A percentile compares a stretch with the other conserved stretches of the same genome.
phyloP scores from a whole-genome alignment of 345 rosid genomes.

The Bruguiera parviflora region DNA sequence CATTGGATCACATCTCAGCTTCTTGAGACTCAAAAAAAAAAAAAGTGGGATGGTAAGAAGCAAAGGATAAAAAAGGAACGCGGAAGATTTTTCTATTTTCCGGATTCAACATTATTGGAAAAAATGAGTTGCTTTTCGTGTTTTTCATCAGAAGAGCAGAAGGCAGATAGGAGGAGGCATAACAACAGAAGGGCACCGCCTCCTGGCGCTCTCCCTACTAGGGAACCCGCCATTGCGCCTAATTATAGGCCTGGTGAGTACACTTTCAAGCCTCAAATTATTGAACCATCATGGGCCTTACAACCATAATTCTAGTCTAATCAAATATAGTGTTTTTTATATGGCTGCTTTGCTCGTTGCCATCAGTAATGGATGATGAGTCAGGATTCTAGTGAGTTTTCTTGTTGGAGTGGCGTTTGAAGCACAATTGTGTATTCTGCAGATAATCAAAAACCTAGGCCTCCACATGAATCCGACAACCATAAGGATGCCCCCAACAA shows the following conservation, averaged over 20 bases:
- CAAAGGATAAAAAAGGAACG: not conserved
- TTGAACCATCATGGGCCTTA: not conserved
- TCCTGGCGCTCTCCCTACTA: conserved; percentile 15
- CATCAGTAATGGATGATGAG: not conserved
- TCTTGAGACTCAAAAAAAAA: not conserved
- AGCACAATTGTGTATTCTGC: not conserved
- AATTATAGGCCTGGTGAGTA: conserved; percentile 29
- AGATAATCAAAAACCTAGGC: conserved; percentile 32
- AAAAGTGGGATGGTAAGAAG: too few relatives aligned
- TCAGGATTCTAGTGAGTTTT: not conserved
- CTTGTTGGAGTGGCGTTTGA: not conserved
- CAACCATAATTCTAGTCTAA: not conserved
- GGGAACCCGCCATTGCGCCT: conserved; percentile 10
- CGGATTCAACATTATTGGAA: conserved; percentile 3
- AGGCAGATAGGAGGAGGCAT: conserved; percentile 21
- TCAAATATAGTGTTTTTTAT: not conserved
- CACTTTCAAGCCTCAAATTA: not conserved
- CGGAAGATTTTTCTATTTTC: not conserved
- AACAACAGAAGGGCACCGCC: conserved; percentile 24
- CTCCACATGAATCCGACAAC: not conserved
- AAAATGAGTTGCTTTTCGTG: conserved; percentile 82
- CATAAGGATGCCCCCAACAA: conserved; percentile 19
- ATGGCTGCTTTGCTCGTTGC: not conserved
- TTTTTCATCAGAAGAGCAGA: conserved; percentile 59
- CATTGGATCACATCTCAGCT: not conserved